Conservation (phyloP, 106 monocot genomes). For the Dendrobium chrysotoxum region DNA sequence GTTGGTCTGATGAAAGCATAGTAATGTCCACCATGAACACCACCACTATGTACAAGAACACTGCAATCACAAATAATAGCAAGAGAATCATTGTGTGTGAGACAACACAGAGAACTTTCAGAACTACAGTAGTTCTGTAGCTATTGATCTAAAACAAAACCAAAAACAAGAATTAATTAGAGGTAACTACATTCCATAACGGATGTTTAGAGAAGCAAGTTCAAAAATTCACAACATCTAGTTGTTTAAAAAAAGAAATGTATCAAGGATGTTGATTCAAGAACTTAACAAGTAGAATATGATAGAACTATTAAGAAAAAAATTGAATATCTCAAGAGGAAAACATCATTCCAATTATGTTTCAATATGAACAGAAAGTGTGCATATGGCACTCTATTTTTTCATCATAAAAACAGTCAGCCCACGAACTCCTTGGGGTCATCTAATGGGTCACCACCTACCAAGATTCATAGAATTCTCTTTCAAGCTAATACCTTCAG, state of each 20-base stretch:
- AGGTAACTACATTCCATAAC: neutral
- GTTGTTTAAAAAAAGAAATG: neutral
- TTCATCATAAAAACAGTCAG: neutral
- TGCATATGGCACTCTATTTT: neutral
- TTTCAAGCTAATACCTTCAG: neutral
- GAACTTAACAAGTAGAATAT: neutral
- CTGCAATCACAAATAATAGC: conserved; percentile 20
- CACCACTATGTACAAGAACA: conserved; percentile 85
- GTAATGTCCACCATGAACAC: conserved; percentile 77
- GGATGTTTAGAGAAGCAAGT: neutral
- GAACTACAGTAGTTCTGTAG: neutral
- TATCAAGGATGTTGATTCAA: neutral
- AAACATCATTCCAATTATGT: neutral
- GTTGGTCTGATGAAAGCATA: conserved; percentile 83
- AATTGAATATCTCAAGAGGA: neutral
- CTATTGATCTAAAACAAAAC: neutral
- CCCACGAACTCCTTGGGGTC: neutral
- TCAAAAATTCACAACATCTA: neutral
- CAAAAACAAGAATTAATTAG: neutral
- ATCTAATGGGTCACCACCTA: neutral
- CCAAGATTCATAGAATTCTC: neutral
- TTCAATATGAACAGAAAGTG: neutral
- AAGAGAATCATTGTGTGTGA: neutral
- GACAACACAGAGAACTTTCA: neutral
- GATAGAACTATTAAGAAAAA: neutral